Evolutionary conservation across 176 grass and related monocot species (phyloP), one percentile per base, ranked within the genome.

Genomic region (Phoenix roebelenii): DNA sequence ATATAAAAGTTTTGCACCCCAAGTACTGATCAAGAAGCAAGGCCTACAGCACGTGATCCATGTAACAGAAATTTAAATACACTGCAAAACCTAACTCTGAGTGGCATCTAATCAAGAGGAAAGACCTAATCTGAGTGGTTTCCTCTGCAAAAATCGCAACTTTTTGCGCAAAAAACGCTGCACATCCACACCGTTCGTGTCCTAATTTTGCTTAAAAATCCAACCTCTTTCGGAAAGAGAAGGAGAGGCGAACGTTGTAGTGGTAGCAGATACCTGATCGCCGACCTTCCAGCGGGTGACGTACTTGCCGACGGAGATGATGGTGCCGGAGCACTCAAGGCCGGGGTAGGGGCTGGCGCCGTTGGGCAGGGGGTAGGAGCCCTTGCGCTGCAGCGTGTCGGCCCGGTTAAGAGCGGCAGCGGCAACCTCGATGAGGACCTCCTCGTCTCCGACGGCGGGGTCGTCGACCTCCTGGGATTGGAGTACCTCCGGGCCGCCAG

Each of bases 251-350:
- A 12, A 2, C 30, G 9, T 7, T 44, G 35, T 12, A 44, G 10
- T 44, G 2, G 10, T 44, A 44, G 9, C 12, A 44, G 35, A 9
- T 22, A 95, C 86, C 69, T 88, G 60, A 72, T 91, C 78, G 4
- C 92, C 87, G 15, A 88, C 63, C 29, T 69, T 68, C 83, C 83
- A 91, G 7, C 73, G 84, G 10, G 72, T 51, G 44, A 65, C 57
- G 22, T 72, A 72, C 1, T 52, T 15, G 0, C 87, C 84, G 29
- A 91, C 64, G 16, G 84, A 69, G 7, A 97, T 22, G 73, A 97
- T 72, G 58, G 81, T 91, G 25, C 87, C 92, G 32, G 87, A 91
- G 78, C 83, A 87, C 72, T 97, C 92, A 3, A 97, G 81, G 0
- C 92, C 87, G 0, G 81, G 92, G 66, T 88, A 91, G 4, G 73